Evolutionary conservation across 805 yeast genomes (phyloP), one percentile per base, ranked within the genome.

Genomic region (Starmerella floricola): DNA sequence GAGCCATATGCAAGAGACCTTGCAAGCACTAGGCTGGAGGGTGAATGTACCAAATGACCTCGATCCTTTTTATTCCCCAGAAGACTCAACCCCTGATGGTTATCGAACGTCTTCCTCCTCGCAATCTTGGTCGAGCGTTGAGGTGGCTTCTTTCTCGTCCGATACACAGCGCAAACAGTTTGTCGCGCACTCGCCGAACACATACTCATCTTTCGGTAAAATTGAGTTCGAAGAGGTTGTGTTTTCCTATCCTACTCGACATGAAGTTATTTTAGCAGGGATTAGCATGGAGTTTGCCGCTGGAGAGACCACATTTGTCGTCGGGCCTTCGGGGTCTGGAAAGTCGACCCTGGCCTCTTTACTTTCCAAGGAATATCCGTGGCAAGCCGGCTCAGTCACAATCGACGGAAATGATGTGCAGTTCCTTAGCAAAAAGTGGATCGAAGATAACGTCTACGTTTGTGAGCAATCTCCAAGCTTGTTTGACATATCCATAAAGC

Each of bases 261-360:
- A 67, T 0, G 63, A 63, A 1, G 58, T 60, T 2, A 74, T 74
- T 0, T 56, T 91, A 13, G 59, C 68, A 0, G 52, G 69, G 36
- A 63, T 79, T 1, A 54, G 59, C n/a, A 43, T 80, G 20, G 50
- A 51, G 1, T 62, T 86, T 28, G 59, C 64, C 1, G 58, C 72
- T 0, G 67, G 71, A 1, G 50, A 62, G 26, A 55, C 72, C 6
- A 74, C 78, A 1, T 88, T 74, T 52, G 60, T 91, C 3, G 72
- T 91, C 32, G 99, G 99, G 1, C 68, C 70, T 46, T 86, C 96
- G 0, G 99, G 99, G 0, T 78, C 87, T 0, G 98, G 98, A 0
- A 91, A 91, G 58, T 88, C 97, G 0, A 80, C 97, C 0, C 47
- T 91, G 2, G 72, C 79, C 0, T 71, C 70, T 29, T 57, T 91